phyloP scores from a whole-genome alignment of 106 monocot genomes.

The Allium sativum region DNA sequence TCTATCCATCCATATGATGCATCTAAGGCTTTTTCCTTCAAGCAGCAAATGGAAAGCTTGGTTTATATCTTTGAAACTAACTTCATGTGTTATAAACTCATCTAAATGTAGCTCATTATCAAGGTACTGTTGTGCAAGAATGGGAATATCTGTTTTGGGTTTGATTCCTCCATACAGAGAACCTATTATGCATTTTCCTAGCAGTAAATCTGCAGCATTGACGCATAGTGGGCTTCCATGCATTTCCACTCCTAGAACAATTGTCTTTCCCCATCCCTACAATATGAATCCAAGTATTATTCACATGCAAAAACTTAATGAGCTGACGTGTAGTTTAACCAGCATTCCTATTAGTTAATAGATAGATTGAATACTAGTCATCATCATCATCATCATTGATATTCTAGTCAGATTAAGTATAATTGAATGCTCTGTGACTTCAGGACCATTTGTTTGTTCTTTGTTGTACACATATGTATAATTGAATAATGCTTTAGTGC shows the following conservation, averaged over 20 bases:
- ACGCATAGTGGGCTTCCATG: constrained; percentile 40
- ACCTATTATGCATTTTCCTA: constrained; percentile 49
- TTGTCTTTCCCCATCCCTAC: constrained; percentile 76
- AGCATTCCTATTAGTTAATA: too few relatives aligned
- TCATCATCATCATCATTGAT: too few relatives aligned
- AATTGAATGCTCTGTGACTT: too few relatives aligned
- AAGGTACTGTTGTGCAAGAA: constrained; percentile 44
- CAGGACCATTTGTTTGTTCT: too few relatives aligned
- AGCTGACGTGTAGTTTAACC: too few relatives aligned
- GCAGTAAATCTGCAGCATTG: constrained; percentile 19
- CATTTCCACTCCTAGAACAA: constrained; percentile 79
- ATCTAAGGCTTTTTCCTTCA: constrained; percentile 63
- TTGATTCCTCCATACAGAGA: constrained; percentile 75
- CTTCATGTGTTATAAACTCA: constrained; percentile 65
- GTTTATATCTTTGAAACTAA: constrained; percentile 62
- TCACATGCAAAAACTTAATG: too few relatives aligned
- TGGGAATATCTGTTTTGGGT: constrained; percentile 63
- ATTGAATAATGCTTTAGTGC: too few relatives aligned
- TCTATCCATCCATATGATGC: constrained; percentile 65
- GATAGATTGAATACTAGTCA: too few relatives aligned
- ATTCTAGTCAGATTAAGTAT: too few relatives aligned
- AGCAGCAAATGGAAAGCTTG: constrained; percentile 68
- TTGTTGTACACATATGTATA: too few relatives aligned
- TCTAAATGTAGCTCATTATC: constrained; percentile 56
- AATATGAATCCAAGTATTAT: too few relatives aligned